Evolutionary conservation across 345 rosid species (phyloP).

Genomic region (Murraya paniculata): DNA sequence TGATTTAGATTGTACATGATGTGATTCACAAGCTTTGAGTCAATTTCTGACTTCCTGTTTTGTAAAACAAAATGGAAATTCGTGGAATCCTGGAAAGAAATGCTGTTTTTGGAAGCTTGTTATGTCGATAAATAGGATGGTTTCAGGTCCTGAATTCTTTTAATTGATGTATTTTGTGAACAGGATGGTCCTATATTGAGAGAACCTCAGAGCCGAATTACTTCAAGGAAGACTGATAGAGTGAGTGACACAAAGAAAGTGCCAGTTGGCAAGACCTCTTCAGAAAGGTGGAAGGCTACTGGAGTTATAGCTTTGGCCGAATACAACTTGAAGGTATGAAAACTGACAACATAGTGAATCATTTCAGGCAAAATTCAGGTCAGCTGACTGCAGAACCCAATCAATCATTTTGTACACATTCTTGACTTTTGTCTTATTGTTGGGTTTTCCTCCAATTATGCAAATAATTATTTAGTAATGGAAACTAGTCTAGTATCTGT

Average conservation of each 20-base stretch:
- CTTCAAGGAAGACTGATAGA: constrained; percentile 36
- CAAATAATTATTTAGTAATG: background rate
- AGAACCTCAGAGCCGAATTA: constrained; percentile 52
- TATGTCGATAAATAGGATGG: background rate
- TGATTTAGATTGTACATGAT: background rate
- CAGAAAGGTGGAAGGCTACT: constrained; percentile 71
- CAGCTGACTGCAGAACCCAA: background rate
- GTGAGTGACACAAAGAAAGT: constrained; percentile 26
- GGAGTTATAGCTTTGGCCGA: constrained; percentile 72
- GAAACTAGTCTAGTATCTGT: background rate
- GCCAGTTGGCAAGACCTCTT: constrained; percentile 42
- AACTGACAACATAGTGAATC: background rate
- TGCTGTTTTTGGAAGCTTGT: background rate
- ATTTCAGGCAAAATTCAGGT: background rate
- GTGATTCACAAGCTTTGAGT: background rate
- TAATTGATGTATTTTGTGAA: constrained; percentile 7
- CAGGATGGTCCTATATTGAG: constrained; percentile 76
- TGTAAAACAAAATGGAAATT: background rate
- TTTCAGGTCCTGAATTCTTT: background rate
- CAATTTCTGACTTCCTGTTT: background rate
- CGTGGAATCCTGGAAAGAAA: background rate
- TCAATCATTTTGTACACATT: background rate
- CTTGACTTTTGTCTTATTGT: background rate
- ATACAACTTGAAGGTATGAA: constrained; percentile 63
- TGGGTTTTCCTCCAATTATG: background rate